phyloP scores from a whole-genome alignment of 2,329 filamentous ascomycete genomes.

The Pseudogymnoascus sp. region DNA sequence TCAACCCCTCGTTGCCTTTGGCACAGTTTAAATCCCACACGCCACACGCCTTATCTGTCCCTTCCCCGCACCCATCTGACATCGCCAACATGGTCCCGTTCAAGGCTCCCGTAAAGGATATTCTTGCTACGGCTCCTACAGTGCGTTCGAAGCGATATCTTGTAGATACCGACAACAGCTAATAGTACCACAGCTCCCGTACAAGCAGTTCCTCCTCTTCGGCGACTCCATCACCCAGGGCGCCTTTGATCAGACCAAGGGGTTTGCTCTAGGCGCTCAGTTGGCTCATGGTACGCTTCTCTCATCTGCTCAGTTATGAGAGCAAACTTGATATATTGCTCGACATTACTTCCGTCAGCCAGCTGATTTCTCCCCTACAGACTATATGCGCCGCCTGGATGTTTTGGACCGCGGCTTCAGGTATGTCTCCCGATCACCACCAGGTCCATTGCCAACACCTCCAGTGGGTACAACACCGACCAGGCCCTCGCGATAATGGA shows the following conservation, averaged over 20 bases:
- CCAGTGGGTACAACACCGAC: conserved; percentile 69
- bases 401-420: conserved; percentile 82
- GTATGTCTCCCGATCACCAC: conserved; percentile 26
- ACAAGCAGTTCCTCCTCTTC: conserved; percentile 66
- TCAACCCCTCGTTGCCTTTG: not conserved
- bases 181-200: not conserved
- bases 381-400: conserved; percentile 70
- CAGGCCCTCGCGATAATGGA: conserved; percentile 65
- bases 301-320: not conserved
- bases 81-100: not conserved
- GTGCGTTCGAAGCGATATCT: not conserved
- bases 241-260: conserved; percentile 51
- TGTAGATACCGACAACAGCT: not conserved
- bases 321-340: not conserved
- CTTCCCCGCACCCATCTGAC: not conserved
- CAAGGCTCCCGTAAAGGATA: not conserved
- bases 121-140: not conserved
- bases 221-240: conserved; percentile 83
- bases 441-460: not conserved
- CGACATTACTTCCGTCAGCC: not conserved
- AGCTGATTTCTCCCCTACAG: conserved; percentile 36
- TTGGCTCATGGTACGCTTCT: conserved; percentile 54
- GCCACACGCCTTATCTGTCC: not conserved
- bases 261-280: conserved; percentile 67
- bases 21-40: not conserved